A percentile compares a stretch with the other conserved stretches of the same genome.
Conservation (phyloP, 1,284 basidiomycete species). For the Rhodotorula sp. region DNA sequence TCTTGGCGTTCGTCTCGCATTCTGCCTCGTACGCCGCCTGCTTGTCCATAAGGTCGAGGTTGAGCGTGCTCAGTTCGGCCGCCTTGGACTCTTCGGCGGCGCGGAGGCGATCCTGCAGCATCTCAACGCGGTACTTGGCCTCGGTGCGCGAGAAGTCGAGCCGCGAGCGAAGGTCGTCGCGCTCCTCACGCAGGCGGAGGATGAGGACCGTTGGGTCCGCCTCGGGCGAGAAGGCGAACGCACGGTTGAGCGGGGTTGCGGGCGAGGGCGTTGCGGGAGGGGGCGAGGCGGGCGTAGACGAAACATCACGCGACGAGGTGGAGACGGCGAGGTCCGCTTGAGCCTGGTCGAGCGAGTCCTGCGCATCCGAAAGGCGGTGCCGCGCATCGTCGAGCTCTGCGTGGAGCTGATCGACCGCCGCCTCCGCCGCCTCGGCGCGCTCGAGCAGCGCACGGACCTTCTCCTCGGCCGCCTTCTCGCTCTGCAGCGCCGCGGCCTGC, state of each 20-base stretch:
- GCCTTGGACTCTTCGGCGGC: constrained; percentile 22
- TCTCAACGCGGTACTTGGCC: constrained; percentile 21
- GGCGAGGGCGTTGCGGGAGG: constrained; percentile 4
- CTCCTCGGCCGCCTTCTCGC: not conserved
- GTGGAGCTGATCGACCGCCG: constrained; percentile 9
- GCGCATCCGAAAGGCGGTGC: constrained; percentile 17
- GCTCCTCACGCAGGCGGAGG: constrained; percentile 36
- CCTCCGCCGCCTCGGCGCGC: constrained; percentile 21
- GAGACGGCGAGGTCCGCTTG: constrained; percentile 14
- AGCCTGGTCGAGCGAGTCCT: constrained; percentile 24
- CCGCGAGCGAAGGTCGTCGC: constrained; percentile 34
- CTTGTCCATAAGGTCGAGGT: constrained; percentile 29
- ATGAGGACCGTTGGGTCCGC: constrained; percentile 24
- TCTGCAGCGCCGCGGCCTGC: not conserved
- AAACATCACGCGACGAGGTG: not conserved
- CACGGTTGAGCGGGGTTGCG: constrained; percentile 3
- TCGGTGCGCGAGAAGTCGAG: constrained; percentile 39
- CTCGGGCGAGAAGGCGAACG: constrained; percentile 10
- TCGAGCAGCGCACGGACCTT: not conserved
- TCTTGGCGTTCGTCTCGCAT: constrained; percentile 21
- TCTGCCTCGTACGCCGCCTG: constrained; percentile 25
- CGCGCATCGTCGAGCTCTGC: constrained; percentile 24
- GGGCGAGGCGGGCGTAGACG: not conserved
- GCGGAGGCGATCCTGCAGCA: constrained; percentile 22
- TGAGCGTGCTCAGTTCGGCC: constrained; percentile 17